Conservation (phyloP, 352 stramenopile species). For the Pythium aphanidermatum region DNA sequence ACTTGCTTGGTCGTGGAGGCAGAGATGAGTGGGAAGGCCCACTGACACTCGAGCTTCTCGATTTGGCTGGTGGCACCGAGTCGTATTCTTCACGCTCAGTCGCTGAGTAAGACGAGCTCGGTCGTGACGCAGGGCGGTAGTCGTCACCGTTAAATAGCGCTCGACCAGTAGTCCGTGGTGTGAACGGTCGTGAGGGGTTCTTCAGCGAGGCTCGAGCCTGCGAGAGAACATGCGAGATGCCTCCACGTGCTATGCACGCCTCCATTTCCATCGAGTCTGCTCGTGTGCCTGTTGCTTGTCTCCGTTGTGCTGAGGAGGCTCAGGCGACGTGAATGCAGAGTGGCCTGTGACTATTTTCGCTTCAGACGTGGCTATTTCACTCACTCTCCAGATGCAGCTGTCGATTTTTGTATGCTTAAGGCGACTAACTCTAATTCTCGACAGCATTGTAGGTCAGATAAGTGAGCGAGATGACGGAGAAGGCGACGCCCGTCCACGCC, state of each 20-base stretch:
- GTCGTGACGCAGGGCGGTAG: constrained; percentile 57
- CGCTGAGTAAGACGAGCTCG: constrained; percentile 57
- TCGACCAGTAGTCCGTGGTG: constrained; percentile 50
- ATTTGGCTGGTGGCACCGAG: constrained; percentile 13
- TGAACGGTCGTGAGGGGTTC: constrained; percentile 76
- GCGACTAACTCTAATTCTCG: neutral
- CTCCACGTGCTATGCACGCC: constrained; percentile 61
- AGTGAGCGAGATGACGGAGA: constrained; percentile 58
- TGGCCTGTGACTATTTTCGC: too few relatives aligned
- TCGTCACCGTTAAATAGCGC: constrained; percentile 73
- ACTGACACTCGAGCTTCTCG: neutral
- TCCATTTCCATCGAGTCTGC: too few relatives aligned
- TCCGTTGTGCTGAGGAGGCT: too few relatives aligned
- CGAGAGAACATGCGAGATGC: constrained; percentile 75
- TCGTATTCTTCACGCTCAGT: constrained; percentile 33
- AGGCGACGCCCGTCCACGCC: constrained; percentile 37
- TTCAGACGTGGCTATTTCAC: too few relatives aligned
- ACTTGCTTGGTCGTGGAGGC: constrained; percentile 2
- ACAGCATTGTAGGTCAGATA: constrained; percentile 58
- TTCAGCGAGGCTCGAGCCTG: constrained; percentile 76
- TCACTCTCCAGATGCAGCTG: too few relatives aligned
- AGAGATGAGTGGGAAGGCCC: neutral
- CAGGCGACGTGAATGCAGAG: too few relatives aligned
- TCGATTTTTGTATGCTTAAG: neutral
- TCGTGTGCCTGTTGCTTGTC: too few relatives aligned